Base-by-base conservation (phyloP, 495 filamentous ascomycete species). In the Diplogelasinospora grovesii region DNA sequence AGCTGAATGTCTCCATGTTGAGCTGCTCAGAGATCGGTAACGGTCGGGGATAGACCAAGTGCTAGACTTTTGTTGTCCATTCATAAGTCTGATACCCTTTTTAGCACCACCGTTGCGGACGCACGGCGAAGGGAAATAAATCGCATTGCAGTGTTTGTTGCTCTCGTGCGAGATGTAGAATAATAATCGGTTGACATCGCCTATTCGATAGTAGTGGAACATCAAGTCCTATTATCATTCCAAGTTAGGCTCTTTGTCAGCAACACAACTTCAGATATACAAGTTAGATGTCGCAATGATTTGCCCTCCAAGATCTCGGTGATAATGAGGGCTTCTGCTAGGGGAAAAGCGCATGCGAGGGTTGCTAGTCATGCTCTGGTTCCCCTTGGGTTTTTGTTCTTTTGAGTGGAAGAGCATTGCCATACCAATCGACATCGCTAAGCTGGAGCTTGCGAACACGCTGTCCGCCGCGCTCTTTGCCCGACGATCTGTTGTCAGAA, bases 391-490 rank as follows among this genome's bases (percentile, higher is more conserved):
- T 19, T 47, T 31, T 15, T 24, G 37, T 22, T 46, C 3, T 41
- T 38, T 54, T 45, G 32, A 28, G 33, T 45, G 47, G 34, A 9
- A 50, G 52, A 51, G 61, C 49, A 40, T 40, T 44, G 33, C 40
- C 70, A 65, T 90, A 96, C 92, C 92, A 98, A 60, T 98, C 90
- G 59, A 98, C 86, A 59, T 97, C 92, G 57, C 85, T 95, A 33
- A 97, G 75, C 55, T 97, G 90, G 41, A 98, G 70, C 60, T 94
- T 94, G 53, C 90, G 77, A 24, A 89, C 80, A 10, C 90, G 83
- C 59, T 94, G 89, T 39, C 83, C 80, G 48, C 73, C 71, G 24
- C 89, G 81, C 50, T 80, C 83, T 36, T 77, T 82, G 43, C 72
- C 73, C 16, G 79, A 73, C 57, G 48, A 39, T n/a, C 80, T 86